phyloP scores from a whole-genome alignment of 2,329 filamentous ascomycete species.

The Claviceps sp. region DNA sequence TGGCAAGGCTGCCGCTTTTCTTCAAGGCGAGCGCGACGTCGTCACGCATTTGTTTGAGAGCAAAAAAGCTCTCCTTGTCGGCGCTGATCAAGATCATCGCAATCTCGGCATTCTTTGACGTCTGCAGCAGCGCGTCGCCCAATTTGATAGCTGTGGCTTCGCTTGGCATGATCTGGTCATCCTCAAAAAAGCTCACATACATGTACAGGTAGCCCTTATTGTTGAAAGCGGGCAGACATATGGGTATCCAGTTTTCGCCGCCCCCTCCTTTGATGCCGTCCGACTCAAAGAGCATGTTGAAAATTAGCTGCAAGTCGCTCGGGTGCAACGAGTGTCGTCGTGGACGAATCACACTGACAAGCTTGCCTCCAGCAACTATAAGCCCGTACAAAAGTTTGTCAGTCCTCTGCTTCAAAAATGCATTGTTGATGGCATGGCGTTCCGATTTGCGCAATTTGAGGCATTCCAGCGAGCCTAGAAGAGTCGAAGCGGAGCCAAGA shows the following conservation, averaged over 20 bases:
- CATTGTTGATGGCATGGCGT: slow-evolving; percentile 72
- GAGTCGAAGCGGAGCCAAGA: slow-evolving; percentile 73
- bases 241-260: slow-evolving; percentile 93
- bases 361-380: slow-evolving; percentile 78
- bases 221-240: slow-evolving; percentile 94
- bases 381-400: slow-evolving; percentile 81
- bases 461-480: slow-evolving; percentile 85
- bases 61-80: slow-evolving; percentile 87
- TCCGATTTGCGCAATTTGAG: slow-evolving; percentile 84
- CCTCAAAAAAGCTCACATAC: slow-evolving; percentile 91
- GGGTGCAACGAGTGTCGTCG: slow-evolving; percentile 93
- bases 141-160: slow-evolving; percentile 31
- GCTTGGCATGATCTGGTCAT: slow-evolving; percentile 16
- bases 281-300: slow-evolving; percentile 98
- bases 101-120: slow-evolving; percentile 57
- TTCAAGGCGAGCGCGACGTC: slow-evolving; percentile 54
- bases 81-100: slow-evolving; percentile 86
- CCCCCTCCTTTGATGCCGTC: slow-evolving; percentile 78
- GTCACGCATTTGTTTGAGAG: slow-evolving; percentile 61
- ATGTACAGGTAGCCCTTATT: slow-evolving; percentile 95
- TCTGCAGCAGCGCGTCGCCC: slow-evolving; percentile 36
- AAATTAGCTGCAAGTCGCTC: slow-evolving; percentile 88
- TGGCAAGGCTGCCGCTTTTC: slow-evolving; percentile 59
- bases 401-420: slow-evolving; percentile 64
- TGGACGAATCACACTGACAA: slow-evolving; percentile 89